Percentiles rank a stretch among this genome's conserved stretches.
phyloP scores from a whole-genome alignment of 2,329 filamentous ascomycete genomes.

The Eutypella sp. region DNA sequence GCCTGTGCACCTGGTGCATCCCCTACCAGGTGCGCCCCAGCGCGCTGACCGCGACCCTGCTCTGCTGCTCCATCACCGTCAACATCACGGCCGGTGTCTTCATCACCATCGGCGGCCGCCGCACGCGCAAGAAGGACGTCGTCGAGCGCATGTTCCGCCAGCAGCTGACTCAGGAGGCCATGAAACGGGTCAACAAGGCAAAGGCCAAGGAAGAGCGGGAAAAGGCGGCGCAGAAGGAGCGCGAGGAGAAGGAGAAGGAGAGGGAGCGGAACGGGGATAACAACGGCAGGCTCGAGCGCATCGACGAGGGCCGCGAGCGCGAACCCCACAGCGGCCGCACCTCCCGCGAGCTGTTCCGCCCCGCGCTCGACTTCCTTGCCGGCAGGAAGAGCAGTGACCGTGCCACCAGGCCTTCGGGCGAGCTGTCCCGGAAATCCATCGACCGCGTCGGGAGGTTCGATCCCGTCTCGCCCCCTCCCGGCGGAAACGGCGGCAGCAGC shows the following conservation, averaged over 20 bases:
- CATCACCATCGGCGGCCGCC: slow-evolving; percentile 70
- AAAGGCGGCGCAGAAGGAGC: not conserved
- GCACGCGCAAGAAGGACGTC: slow-evolving; percentile 81
- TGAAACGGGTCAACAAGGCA: not conserved
- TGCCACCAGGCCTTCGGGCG: not conserved
- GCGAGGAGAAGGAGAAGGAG: not conserved
- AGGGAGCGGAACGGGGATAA: not conserved
- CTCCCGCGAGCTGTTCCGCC: not conserved
- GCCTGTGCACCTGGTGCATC: slow-evolving; percentile 74
- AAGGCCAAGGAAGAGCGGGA: not conserved
- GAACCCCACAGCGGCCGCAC: not conserved
- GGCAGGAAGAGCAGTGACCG: not conserved
- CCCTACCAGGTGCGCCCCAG: slow-evolving; percentile 63
- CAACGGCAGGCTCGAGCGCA: not conserved
- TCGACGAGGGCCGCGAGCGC: not conserved
- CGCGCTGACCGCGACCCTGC: slow-evolving; percentile 74
- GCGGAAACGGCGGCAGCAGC: not conserved
- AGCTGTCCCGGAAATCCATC: not conserved
- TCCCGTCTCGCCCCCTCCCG: not conserved
- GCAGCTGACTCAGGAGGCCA: slow-evolving; percentile 59
- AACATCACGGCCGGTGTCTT: slow-evolving; percentile 74
- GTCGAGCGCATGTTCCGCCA: slow-evolving; percentile 72
- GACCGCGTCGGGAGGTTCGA: not conserved
- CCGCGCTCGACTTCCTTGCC: not conserved
- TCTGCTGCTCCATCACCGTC: slow-evolving; percentile 70